Conservation (phyloP, 1,284 basidiomycete genomes). For the Malassezia sp. region DNA sequence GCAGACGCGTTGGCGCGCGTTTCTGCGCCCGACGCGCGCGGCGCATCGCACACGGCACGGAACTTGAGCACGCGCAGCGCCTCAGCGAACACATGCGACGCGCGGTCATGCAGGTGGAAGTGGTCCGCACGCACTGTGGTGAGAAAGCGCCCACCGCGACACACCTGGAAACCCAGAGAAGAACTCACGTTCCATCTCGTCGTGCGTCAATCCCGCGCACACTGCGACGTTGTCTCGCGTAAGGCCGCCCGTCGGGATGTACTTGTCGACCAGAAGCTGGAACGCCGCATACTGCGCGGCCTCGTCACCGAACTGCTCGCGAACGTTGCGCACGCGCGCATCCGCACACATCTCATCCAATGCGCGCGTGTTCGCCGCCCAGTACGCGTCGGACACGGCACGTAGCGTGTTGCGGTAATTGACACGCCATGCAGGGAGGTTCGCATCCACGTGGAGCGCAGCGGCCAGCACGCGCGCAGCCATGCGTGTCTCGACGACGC, state of each 20-base stretch:
- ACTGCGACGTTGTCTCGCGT: too few species aligned
- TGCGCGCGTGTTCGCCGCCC: constrained; percentile 17
- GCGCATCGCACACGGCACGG: constrained; percentile 20
- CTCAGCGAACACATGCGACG: constrained; percentile 40
- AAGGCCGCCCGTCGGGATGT: constrained; percentile 14
- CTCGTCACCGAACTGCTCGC: constrained; percentile 27
- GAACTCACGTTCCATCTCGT: constrained; percentile 30
- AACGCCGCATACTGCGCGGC: constrained; percentile 28
- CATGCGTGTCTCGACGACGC: constrained; percentile 40
- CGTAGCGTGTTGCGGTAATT: constrained; percentile 22
- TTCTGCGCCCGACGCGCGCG: constrained; percentile 3
- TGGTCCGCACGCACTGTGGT: constrained; percentile 32
- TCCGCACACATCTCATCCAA: constrained; percentile 20
- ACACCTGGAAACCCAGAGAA: too few species aligned
- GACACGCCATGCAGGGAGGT: background rate
- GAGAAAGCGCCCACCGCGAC: too few species aligned
- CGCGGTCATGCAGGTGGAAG: constrained; percentile 30
- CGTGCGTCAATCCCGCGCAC: too few species aligned
- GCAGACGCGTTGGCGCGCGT: constrained; percentile 11
- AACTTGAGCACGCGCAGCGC: constrained; percentile 34
- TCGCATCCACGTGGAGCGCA: constrained; percentile 16
- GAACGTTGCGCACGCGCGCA: constrained; percentile 13
- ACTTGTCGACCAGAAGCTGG: constrained; percentile 19
- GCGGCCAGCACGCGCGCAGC: constrained; percentile 25
- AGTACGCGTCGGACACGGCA: constrained; percentile 32